A percentile compares a stretch with the other conserved stretches of the same genome.
Evolutionary conservation across 495 filamentous ascomycete species (phyloP).

Genomic region (Pseudevernia furfuracea): DNA sequence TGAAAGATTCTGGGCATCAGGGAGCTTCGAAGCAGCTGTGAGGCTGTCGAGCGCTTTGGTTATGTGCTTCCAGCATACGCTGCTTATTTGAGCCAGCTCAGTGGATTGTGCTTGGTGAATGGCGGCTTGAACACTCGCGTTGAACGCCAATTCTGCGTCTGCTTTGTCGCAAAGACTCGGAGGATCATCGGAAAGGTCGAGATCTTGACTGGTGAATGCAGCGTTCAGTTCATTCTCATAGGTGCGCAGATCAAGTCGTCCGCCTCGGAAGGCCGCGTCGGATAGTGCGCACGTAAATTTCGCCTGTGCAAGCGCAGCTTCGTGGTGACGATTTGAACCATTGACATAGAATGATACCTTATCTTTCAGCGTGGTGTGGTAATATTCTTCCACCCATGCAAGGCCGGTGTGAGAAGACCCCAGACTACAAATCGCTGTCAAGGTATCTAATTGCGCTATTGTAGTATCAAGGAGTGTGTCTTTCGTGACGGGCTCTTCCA

Average conservation of each 20-base stretch:
- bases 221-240: constrained; percentile 44
- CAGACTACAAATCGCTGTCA: constrained; percentile 51
- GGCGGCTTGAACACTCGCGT: constrained; percentile 27
- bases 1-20: constrained; percentile 44
- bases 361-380: constrained; percentile 38
- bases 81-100: constrained; percentile 24
- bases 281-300: constrained; percentile 47
- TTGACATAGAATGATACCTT: constrained; percentile 43
- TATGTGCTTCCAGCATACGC: constrained; percentile 44
- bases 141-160: constrained; percentile 51
- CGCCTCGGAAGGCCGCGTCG: constrained; percentile 48
- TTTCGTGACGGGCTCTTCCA: constrained; percentile 55
- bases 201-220: constrained; percentile 33
- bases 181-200: constrained; percentile 39
- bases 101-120: constrained; percentile 26
- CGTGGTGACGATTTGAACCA: constrained; percentile 39
- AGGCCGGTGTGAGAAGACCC: constrained; percentile 38
- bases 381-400: constrained; percentile 50
- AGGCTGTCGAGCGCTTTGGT: constrained; percentile 42
- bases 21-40: constrained; percentile 46
- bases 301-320: constrained; percentile 46
- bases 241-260: constrained; percentile 38
- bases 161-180: constrained; percentile 50
- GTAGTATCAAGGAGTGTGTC: constrained; percentile 57
- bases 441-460: constrained; percentile 51